Percentiles rank a stretch among this genome's conserved stretches.
phyloP scores from a whole-genome alignment of 1,284 basidiomycete species.

The Ustilago nuda region DNA sequence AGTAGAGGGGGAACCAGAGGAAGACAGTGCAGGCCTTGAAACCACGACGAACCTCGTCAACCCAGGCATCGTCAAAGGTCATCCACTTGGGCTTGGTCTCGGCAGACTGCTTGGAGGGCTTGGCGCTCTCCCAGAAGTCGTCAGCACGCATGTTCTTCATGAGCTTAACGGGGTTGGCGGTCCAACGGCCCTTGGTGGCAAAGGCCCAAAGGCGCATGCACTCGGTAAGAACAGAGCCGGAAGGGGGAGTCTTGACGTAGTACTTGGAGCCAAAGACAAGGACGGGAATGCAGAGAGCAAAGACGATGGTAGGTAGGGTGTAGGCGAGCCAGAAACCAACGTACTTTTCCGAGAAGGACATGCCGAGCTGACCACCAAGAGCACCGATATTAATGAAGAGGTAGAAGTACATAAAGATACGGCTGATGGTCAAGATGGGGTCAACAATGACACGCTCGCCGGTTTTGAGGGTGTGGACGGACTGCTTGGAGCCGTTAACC shows the following conservation, averaged over 20 bases:
- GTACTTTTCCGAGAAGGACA: conserved; percentile 69
- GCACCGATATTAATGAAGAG: conserved; percentile 68
- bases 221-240: conserved; percentile 81
- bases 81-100: conserved; percentile 70
- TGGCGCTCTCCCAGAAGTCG: conserved; percentile 83
- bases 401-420: conserved; percentile 68
- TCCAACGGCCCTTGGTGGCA: conserved; percentile 67
- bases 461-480: conserved; percentile 70
- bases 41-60: conserved; percentile 84
- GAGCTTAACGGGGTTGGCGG: conserved; percentile 67
- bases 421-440: conserved; percentile 76
- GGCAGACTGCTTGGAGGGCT: conserved; percentile 74
- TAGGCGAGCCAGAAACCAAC: conserved; percentile 71
- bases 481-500: conserved; percentile 58
- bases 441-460: conserved; percentile 86
- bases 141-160: conserved; percentile 70
- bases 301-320: conserved; percentile 72
- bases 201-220: conserved; percentile 66
- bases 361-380: conserved; percentile 69
- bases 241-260: conserved; percentile 78
- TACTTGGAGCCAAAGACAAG: conserved; percentile 77
- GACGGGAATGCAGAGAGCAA: conserved; percentile 75
- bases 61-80: conserved; percentile 73
- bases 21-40: conserved; percentile 88
- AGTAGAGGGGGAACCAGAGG: conserved; percentile 75